Base-by-base conservation (phyloP, 2,329 filamentous ascomycete species). In the Cladophialophora immunda region DNA sequence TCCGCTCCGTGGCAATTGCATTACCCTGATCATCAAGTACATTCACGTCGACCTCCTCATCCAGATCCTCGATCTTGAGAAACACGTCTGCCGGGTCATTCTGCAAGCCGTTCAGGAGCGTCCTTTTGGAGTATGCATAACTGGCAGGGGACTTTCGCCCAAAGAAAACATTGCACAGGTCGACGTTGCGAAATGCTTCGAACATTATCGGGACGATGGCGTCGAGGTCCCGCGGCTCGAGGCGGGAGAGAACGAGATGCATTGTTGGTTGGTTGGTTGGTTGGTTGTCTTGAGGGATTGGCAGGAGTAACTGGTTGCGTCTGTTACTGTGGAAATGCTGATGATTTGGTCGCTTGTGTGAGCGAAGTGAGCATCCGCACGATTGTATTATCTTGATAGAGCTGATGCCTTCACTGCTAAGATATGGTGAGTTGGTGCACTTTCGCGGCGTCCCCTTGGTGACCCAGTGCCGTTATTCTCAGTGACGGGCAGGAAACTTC, bases 11-110 rank as follows among this genome's bases (percentile, higher is more conserved):
- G 34, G 56, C 41, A 17, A 59, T n/a, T 7, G 56, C 34, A 29
- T 64, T 58, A 17, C 59, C 64, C 32, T 63, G 38, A 2, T 66
- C 62, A 34, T 69, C 67, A 3, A 66, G 67, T 22, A 66, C 22
- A 27, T 69, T 52, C 29, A 64, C 59, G 11, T 62, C 38, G 19
- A 54, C 55, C 36, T 59, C 47, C 17, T 47, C 56, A 34, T 66
- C 62, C 34, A 66, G 58, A 36, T 69, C 63, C 38, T 66, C 67
- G 13, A 69, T 64, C 36, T 64, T 66, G 55, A 66, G 64, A 52
- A 62, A 64, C 38, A 66, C 56, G 34, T 69, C 67, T n/a, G 67
- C 57, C n/a, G 57, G 56, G 36, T 66, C 64, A 9, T 56, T 55
- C 41, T 61, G 57, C 17, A 65, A 22, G 17, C 62, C 62, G 9